Percentiles rank a stretch among this genome's conserved stretches.
These are phyloP conservation scores for Ambrosiella xylebori DNA, from an alignment of 2,329 filamentous ascomycete species.

Conservation along the genomic window DNA sequence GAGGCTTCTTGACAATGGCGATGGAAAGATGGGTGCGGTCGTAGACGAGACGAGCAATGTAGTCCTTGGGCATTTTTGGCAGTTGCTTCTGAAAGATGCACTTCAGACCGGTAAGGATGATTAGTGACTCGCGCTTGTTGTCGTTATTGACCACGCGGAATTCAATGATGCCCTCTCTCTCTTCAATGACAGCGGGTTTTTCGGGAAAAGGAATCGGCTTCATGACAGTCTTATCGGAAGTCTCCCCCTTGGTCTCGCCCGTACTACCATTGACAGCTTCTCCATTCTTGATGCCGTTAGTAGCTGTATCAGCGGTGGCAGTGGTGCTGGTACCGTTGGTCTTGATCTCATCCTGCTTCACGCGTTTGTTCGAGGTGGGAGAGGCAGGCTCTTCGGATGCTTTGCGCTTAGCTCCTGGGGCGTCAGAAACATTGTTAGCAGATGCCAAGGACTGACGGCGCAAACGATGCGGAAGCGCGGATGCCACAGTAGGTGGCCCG, in stretches of 20 bases:
- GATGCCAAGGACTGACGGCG: not conserved
- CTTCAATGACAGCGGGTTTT: slow-evolving; percentile 86
- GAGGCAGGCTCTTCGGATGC: slow-evolving; percentile 48
- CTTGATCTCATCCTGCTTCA: slow-evolving; percentile 33
- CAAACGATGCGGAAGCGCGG: slow-evolving; percentile 1
- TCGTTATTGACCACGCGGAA: slow-evolving; percentile 98
- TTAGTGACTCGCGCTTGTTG: slow-evolving; percentile 67
- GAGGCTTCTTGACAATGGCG: slow-evolving; percentile 89
- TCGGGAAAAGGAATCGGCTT: slow-evolving; percentile 74
- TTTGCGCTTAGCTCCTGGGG: slow-evolving; percentile 50
- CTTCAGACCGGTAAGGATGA: slow-evolving; percentile 88
- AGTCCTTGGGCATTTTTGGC: slow-evolving; percentile 98
- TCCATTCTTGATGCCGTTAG: slow-evolving; percentile 10
- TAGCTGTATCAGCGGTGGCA: not conserved
- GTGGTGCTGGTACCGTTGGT: not conserved
- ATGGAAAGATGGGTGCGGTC: slow-evolving; percentile 92
- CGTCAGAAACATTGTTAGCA: slow-evolving; percentile 6
- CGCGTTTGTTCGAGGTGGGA: slow-evolving; percentile 44
- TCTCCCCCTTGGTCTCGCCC: slow-evolving; percentile 16
- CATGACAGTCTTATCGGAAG: slow-evolving; percentile 15
- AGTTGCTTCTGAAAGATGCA: slow-evolving; percentile 98
- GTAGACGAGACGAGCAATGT: slow-evolving; percentile 93
- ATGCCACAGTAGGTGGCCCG: not conserved
- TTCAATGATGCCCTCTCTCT: slow-evolving; percentile 85
- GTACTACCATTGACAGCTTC: slow-evolving; percentile 16